A percentile compares a stretch with the other conserved stretches of the same genome.
Evolutionary conservation across 495 filamentous ascomycete genomes (phyloP).

Genomic region (Penicillium soppii): DNA sequence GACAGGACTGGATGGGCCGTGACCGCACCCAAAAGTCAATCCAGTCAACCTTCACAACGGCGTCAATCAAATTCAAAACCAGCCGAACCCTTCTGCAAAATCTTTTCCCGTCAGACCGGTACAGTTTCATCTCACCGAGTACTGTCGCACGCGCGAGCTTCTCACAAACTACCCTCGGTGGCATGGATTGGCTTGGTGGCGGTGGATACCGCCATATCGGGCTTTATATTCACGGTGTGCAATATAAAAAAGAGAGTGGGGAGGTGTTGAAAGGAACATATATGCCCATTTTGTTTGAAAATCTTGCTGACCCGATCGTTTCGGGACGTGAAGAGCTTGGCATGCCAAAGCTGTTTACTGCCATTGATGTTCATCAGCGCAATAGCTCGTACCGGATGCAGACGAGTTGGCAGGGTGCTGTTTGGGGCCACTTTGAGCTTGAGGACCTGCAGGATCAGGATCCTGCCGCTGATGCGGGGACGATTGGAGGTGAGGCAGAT

Average conservation of each 20-base stretch:
- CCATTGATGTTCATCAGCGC: slow-evolving; percentile 43
- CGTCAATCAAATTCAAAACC: slow-evolving; percentile 56
- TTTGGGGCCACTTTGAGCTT: slow-evolving; percentile 42
- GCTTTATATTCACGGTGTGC: slow-evolving; percentile 57
- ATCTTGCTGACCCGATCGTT: slow-evolving; percentile 51
- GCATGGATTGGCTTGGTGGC: slow-evolving; percentile 57
- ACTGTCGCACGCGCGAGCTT: slow-evolving; percentile 53
- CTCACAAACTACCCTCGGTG: slow-evolving; percentile 44
- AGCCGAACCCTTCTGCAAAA: slow-evolving; percentile 58
- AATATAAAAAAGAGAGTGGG: slow-evolving; percentile 52
- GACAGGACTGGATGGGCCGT: slow-evolving; percentile 38
- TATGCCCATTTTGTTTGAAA: slow-evolving; percentile 55
- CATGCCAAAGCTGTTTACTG: slow-evolving; percentile 54
- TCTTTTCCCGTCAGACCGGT: slow-evolving; percentile 44
- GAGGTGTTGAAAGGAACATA: slow-evolving; percentile 48
- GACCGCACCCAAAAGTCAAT: slow-evolving; percentile 18
- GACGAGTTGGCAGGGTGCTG: slow-evolving; percentile 48
- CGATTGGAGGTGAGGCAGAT: slow-evolving; percentile 32
- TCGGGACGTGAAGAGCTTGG: slow-evolving; percentile 56
- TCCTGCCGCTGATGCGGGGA: slow-evolving; percentile 22
- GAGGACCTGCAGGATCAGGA: slow-evolving; percentile 38
- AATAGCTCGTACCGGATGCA: slow-evolving; percentile 36
- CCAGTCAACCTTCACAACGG: slow-evolving; percentile 48
- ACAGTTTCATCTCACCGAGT: slow-evolving; percentile 45
- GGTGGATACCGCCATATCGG: slow-evolving; percentile 55